These are phyloP conservation scores for Neurospora terricola DNA, from an alignment of 495 filamentous ascomycete genomes.

Conservation along the genomic window DNA sequence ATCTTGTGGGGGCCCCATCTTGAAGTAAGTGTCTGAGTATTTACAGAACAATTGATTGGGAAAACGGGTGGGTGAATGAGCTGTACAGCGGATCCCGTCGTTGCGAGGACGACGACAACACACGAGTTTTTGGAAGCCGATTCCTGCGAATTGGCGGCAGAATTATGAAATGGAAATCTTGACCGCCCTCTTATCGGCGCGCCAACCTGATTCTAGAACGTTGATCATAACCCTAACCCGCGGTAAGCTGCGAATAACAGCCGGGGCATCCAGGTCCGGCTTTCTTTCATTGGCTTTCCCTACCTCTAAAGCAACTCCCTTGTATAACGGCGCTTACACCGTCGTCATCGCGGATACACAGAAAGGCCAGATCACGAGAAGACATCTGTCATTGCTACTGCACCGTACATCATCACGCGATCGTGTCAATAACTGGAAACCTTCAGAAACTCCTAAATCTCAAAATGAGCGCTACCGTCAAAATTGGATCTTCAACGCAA, in stretches of 20 bases:
- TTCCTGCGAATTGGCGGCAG: not conserved
- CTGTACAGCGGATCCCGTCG: not conserved
- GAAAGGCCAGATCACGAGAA: not conserved
- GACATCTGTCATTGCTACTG: not conserved
- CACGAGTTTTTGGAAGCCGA: not conserved
- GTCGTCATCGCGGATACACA: not conserved
- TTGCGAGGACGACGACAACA: not conserved
- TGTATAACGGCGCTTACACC: not conserved
- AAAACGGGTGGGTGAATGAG: not conserved
- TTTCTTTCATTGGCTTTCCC: not conserved
- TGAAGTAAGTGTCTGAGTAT: not conserved
- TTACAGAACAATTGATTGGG: not conserved
- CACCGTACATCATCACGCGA: not conserved
- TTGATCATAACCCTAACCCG: not conserved
- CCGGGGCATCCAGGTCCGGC: not conserved
- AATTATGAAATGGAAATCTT: not conserved
- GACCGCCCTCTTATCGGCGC: not conserved
- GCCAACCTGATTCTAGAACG: not conserved
- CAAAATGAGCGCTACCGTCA: conserved; percentile 22
- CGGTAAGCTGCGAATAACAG: not conserved
- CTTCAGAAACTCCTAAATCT: not conserved
- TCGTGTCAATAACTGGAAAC: not conserved
- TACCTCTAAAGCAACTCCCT: not conserved
- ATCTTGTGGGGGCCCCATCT: not conserved
- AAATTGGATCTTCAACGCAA: conserved; percentile 32